Percentiles rank a stretch among this genome's conserved stretches.
These are phyloP conservation scores for Fusarium protoensiforme DNA, from an alignment of 2,329 filamentous ascomycete genomes.

Conservation along the genomic window DNA sequence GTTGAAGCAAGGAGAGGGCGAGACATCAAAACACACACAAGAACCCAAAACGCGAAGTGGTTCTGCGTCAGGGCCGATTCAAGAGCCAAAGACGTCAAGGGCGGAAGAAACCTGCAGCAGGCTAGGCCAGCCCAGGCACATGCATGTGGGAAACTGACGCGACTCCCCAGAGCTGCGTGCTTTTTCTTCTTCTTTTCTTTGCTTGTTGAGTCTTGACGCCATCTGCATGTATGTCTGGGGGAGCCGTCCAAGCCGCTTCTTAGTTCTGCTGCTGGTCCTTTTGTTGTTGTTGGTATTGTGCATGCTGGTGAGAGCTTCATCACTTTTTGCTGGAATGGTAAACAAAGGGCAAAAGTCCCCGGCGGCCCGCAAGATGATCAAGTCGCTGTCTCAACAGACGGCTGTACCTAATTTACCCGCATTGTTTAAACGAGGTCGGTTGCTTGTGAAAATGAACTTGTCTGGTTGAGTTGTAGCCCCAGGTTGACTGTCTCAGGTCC, in stretches of 20 bases:
- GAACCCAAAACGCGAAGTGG: slow-evolving; percentile 7
- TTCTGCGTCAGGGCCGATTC: slow-evolving; percentile 17
- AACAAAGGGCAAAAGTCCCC: slow-evolving; percentile 25
- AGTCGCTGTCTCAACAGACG: slow-evolving; percentile 26
- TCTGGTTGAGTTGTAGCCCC: not conserved
- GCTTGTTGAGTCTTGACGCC: slow-evolving; percentile 12
- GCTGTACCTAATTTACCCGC: slow-evolving; percentile 33
- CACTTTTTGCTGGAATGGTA: slow-evolving; percentile 31
- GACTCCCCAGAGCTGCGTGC: not conserved
- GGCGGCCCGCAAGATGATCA: slow-evolving; percentile 14
- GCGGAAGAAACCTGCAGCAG: slow-evolving; percentile 38
- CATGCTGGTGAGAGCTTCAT: not conserved
- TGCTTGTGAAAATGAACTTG: slow-evolving; percentile 8
- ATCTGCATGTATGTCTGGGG: slow-evolving; percentile 21
- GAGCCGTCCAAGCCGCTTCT: not conserved
- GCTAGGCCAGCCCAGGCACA: slow-evolving; percentile 11
- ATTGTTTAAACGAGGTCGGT: slow-evolving; percentile 16
- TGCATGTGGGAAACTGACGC: slow-evolving; percentile 24
- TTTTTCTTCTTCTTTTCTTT: not conserved
- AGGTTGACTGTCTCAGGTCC: slow-evolving; percentile 32
- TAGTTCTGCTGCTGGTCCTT: not conserved
- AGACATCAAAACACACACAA: slow-evolving; percentile 39
- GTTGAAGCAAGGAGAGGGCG: slow-evolving; percentile 40
- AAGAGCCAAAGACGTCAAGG: slow-evolving; percentile 29
- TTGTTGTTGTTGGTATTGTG: not conserved